Conservation (phyloP, 768 basidiomycete genomes). For the Russula vinacea region DNA sequence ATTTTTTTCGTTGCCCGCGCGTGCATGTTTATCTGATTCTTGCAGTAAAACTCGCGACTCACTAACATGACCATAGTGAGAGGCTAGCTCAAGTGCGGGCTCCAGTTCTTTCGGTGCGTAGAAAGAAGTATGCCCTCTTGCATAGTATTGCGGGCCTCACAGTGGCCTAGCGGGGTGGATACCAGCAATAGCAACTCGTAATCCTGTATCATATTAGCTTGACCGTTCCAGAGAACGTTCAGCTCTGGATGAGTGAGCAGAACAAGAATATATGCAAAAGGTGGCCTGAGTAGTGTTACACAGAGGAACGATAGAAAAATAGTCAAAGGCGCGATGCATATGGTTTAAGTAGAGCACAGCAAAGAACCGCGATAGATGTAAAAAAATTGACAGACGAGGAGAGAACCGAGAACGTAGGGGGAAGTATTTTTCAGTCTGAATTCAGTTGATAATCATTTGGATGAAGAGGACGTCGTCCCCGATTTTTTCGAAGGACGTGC, state of each 20-base stretch:
- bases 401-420: conserved; percentile 8
- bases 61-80: background rate
- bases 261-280: background rate
- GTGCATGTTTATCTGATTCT: background rate
- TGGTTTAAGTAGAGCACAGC: background rate
- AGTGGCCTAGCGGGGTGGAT: background rate
- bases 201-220: background rate
- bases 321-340: background rate
- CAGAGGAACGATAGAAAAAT: background rate
- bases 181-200: background rate
- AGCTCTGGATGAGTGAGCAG: background rate
- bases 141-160: background rate
- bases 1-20: background rate
- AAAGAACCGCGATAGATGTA: conserved; percentile 1
- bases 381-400: background rate
- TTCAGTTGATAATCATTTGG: background rate
- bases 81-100: background rate
- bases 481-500: background rate
- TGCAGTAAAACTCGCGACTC: background rate
- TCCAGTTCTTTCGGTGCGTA: background rate
- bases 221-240: background rate
- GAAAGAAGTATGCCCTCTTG: background rate
- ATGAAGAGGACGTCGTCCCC: background rate
- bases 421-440: background rate
- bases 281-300: conserved; percentile 5